These are phyloP conservation scores for Mucuna pruriens DNA, from an alignment of 306 rosid species.

Conservation along the genomic window DNA sequence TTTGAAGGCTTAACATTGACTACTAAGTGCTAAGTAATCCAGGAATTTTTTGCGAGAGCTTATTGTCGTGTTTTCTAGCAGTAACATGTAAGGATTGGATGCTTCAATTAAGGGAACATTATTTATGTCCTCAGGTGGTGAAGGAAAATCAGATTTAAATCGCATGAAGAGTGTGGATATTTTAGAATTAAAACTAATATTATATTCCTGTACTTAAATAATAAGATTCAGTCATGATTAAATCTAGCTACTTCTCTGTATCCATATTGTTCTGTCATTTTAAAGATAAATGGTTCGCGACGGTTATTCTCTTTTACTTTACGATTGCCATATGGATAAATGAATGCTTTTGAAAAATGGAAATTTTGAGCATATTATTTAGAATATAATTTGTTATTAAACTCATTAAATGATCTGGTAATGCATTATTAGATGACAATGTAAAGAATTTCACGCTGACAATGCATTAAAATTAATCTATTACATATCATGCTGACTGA, in stretches of 20 bases:
- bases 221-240: background rate
- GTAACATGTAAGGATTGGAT: background rate
- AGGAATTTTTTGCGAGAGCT: background rate
- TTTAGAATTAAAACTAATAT: constrained; percentile 3
- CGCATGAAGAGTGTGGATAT: background rate
- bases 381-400: background rate
- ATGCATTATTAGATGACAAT: background rate
- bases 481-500: background rate
- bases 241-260: constrained; percentile 13
- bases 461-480: background rate
- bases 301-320: background rate
- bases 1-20: background rate
- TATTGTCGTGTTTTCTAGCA: background rate
- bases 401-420: background rate
- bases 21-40: background rate
- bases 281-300: background rate
- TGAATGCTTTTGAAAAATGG: background rate
- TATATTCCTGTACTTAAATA: background rate
- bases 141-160: constrained; percentile 14
- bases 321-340: constrained; percentile 4
- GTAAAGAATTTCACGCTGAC: background rate
- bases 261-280: constrained; percentile 6
- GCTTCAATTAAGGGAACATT: background rate
- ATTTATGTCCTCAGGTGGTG: background rate
- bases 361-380: background rate